Evolutionary conservation across 768 basidiomycete genomes (phyloP).

Genomic region (Strobilomyces dryophilus): DNA sequence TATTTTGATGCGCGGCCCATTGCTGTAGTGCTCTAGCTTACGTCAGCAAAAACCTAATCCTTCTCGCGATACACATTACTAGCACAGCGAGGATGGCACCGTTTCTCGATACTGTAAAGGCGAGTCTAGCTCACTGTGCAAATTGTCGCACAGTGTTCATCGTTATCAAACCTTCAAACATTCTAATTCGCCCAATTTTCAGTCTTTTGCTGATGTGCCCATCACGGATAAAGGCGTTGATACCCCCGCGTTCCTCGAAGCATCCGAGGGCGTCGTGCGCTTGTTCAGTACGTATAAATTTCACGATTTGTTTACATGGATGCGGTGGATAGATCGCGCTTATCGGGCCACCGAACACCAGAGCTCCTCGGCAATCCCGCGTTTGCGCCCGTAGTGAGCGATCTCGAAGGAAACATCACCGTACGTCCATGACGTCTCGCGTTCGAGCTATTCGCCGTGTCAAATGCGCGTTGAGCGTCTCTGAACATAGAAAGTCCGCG

Average conservation of each 20-base stretch:
- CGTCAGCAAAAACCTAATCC: not conserved
- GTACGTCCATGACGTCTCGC: slow-evolving; percentile 42
- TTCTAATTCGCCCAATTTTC: not conserved
- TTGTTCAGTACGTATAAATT: slow-evolving; percentile 68
- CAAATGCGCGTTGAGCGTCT: not conserved
- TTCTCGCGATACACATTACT: slow-evolving; percentile 1
- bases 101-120: slow-evolving; percentile 69
- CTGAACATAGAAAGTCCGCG: slow-evolving; percentile 75
- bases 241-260: slow-evolving; percentile 84
- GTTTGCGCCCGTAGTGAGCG: slow-evolving; percentile 77
- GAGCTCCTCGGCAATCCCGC: slow-evolving; percentile 39
- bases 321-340: not conserved
- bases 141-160: not conserved
- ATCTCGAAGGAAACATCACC: slow-evolving; percentile 87
- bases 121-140: slow-evolving; percentile 21
- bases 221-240: slow-evolving; percentile 85
- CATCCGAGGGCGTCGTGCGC: slow-evolving; percentile 80
- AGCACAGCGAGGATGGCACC: slow-evolving; percentile 54
- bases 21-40: not conserved
- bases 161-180: not conserved
- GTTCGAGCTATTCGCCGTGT: not conserved
- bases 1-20: no score
- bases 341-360: slow-evolving; percentile 2
- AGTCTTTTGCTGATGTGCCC: slow-evolving; percentile 95
- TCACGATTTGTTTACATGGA: not conserved